phyloP scores from a whole-genome alignment of 306 rosid species.

The Dalbergia cultrata region DNA sequence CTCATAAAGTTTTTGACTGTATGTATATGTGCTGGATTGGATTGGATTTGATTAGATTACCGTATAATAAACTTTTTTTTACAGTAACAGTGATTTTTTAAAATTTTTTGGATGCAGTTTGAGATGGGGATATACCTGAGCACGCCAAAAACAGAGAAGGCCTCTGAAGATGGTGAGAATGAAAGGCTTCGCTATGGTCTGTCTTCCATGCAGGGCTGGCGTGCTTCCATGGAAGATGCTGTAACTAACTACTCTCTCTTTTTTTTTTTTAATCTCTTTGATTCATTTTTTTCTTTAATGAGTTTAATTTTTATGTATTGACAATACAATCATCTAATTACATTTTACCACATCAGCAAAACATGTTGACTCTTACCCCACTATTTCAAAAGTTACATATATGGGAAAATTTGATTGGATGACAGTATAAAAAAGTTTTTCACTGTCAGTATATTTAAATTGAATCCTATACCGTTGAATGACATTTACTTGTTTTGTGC shows the following conservation, averaged over 20 bases:
- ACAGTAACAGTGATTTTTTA: background rate
- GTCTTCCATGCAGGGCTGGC: slow-evolving; percentile 99
- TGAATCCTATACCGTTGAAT: background rate
- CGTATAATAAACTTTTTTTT: no score
- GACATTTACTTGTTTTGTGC: background rate
- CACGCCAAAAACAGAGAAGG: slow-evolving; percentile 88
- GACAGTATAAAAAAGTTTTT: no score
- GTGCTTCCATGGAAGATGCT: slow-evolving; percentile 98
- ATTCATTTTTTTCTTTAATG: background rate
- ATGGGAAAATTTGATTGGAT: no score
- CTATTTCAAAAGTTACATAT: no score
- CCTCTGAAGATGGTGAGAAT: slow-evolving; percentile 86
- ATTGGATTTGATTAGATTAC: no score
- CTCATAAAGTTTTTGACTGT: no score
- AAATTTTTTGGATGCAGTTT: slow-evolving; percentile 45
- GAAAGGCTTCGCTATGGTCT: slow-evolving; percentile 74
- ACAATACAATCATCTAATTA: no score
- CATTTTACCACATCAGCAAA: no score
- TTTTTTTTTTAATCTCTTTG: background rate
- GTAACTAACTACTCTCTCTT: slow-evolving; percentile 55
- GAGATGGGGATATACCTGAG: slow-evolving; percentile 92
- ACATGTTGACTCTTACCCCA: no score
- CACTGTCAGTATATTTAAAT: no score
- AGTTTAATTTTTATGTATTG: background rate
- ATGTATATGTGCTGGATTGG: no score